Conservation (phyloP, 257 asterid genomes). For the Coffea eugenioides region DNA sequence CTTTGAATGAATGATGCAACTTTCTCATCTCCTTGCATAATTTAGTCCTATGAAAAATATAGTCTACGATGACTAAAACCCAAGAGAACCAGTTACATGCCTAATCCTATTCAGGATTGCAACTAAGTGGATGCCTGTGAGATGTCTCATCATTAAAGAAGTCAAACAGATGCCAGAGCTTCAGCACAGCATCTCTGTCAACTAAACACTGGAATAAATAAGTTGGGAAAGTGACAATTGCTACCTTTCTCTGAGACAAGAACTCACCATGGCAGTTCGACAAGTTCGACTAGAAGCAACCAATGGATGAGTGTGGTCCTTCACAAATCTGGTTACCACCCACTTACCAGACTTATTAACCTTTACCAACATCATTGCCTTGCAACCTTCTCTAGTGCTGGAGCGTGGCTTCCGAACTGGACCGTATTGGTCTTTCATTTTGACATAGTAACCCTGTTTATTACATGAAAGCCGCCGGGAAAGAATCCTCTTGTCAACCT, state of each 20-base stretch:
- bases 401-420: conserved; percentile 37
- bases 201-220: neutral
- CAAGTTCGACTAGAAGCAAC: conserved; percentile 20
- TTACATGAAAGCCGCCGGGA: conserved; percentile 52
- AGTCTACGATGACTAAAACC: neutral
- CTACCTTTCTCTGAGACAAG: neutral
- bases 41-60: neutral
- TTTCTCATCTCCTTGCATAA: neutral
- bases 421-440: conserved; percentile 33
- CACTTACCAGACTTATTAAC: conserved; percentile 40
- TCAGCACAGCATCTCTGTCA: neutral
- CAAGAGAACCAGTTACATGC: neutral
- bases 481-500: conserved; percentile 46
- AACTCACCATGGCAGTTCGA: conserved; percentile 27
- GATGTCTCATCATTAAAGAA: neutral
- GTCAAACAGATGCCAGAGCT: neutral
- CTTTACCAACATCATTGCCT: conserved; percentile 55
- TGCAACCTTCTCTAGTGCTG: conserved; percentile 53
- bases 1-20: neutral
- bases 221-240: neutral
- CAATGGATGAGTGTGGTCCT: conserved; percentile 38
- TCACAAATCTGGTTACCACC: conserved; percentile 41
- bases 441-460: conserved; percentile 48
- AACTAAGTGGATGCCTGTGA: neutral
- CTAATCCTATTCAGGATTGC: neutral